phyloP scores from a whole-genome alignment of 306 rosid species.

The Prosopis cineraria region DNA sequence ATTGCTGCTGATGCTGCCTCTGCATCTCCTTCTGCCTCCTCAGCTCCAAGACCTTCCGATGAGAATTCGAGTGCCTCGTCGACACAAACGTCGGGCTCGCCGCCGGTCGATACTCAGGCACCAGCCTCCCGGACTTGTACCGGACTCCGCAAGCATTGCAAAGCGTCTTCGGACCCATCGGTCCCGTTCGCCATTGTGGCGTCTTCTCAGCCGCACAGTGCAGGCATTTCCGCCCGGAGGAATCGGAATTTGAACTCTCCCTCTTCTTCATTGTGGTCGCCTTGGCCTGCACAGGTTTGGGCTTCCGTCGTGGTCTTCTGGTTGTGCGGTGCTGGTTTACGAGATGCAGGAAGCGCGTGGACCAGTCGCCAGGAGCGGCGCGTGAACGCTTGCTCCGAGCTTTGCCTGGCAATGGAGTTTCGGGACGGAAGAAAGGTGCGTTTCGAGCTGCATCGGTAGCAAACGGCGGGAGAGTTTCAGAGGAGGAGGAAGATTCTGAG shows the following conservation, averaged over 20 bases:
- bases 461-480: constrained; percentile 51
- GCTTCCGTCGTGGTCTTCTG: constrained; percentile 18
- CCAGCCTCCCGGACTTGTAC: constrained; percentile 67
- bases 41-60: constrained; percentile 73
- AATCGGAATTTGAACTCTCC: constrained; percentile 41
- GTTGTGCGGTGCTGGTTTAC: constrained; percentile 26
- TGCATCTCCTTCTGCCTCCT: constrained; percentile 66
- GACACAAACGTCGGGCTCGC: constrained; percentile 71
- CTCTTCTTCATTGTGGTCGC: constrained; percentile 39
- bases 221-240: constrained; percentile 58
- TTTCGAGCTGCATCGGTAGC: constrained; percentile 42
- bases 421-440: constrained; percentile 58
- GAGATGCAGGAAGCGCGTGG: constrained; percentile 69
- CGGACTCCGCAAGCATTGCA: constrained; percentile 81
- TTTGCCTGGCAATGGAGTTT: constrained; percentile 37
- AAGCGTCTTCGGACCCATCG: constrained; percentile 73
- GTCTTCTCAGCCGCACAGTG: constrained; percentile 76
- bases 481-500: constrained; percentile 72
- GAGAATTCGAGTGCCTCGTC: constrained; percentile 72
- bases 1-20: constrained; percentile 45
- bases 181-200: constrained; percentile 84
- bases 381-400: constrained; percentile 62
- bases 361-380: constrained; percentile 86
- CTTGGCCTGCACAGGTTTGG: background rate
- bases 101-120: constrained; percentile 72